Percentiles rank a stretch among this genome's conserved stretches.
Evolutionary conservation across 257 asterid species (phyloP).

Genomic region (Salvia rosmarinus): DNA sequence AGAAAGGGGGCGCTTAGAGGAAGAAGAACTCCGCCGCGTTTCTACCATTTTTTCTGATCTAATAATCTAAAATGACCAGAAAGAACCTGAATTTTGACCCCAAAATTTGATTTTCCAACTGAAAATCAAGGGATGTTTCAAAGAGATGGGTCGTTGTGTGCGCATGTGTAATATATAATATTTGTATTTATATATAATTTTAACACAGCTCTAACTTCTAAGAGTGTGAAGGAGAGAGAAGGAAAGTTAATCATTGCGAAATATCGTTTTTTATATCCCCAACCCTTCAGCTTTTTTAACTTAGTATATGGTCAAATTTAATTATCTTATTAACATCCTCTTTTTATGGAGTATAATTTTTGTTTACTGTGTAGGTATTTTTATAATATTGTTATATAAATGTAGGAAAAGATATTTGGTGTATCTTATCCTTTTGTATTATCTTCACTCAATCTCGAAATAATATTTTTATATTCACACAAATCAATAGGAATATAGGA

Average conservation of each 20-base stretch:
- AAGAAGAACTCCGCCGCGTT: constrained; percentile 83
- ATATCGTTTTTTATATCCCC: constrained; percentile 30
- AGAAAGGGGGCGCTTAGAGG: constrained; percentile 78
- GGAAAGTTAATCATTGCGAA: constrained; percentile 44
- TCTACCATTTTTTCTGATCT: constrained; percentile 70
- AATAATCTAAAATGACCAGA: background rate
- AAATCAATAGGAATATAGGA: background rate
- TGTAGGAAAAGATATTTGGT: too few species aligned
- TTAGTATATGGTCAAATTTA: background rate
- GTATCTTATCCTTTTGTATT: too few species aligned
- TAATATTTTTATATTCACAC: background rate
- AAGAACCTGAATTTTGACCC: constrained; percentile 29
- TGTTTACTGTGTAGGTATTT: too few species aligned
- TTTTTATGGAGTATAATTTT: too few species aligned
- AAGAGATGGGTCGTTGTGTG: constrained; percentile 10
- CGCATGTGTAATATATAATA: background rate
- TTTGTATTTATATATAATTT: background rate
- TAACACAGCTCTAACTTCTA: background rate
- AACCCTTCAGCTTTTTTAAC: background rate
- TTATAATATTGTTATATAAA: too few species aligned
- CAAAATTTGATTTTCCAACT: constrained; percentile 30
- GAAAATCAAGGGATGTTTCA: constrained; percentile 33
- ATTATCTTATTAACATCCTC: background rate
- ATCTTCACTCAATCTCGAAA: too few species aligned
- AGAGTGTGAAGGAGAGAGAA: constrained; percentile 19